These are phyloP conservation scores for Curvularia eragrostidis DNA, from an alignment of 2,329 filamentous ascomycete species.

Conservation along the genomic window DNA sequence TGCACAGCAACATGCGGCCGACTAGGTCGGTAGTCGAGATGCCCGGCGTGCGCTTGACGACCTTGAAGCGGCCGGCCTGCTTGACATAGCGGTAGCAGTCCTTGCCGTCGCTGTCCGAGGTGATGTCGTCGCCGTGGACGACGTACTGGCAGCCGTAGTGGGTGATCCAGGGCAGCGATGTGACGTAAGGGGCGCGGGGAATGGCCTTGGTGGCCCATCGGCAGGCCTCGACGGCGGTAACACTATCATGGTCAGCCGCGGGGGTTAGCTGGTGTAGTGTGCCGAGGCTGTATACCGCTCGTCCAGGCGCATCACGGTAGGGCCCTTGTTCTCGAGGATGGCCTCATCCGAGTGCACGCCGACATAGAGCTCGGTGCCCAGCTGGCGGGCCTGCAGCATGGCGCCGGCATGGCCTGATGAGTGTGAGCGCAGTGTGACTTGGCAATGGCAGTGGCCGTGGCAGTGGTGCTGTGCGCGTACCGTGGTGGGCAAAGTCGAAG, in stretches of 20 bases:
- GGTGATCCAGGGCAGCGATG: slow-evolving; percentile 88
- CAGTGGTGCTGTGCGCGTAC: slow-evolving; percentile 52
- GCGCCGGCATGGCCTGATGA: slow-evolving; percentile 85
- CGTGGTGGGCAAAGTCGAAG: slow-evolving; percentile 99
- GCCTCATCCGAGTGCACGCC: slow-evolving; percentile 96
- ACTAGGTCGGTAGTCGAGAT: slow-evolving; percentile 99
- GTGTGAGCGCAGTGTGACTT: slow-evolving; percentile 7
- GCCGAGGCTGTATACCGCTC: slow-evolving; percentile 68
- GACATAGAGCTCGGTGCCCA: slow-evolving; percentile 86
- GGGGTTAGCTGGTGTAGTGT: slow-evolving; percentile 16
- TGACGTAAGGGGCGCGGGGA: slow-evolving; percentile 90
- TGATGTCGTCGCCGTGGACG: slow-evolving; percentile 96
- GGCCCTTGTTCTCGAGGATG: slow-evolving; percentile 96
- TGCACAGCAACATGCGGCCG: slow-evolving; percentile 95
- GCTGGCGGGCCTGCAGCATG: slow-evolving; percentile 92
- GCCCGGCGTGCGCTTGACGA: slow-evolving; percentile 93
- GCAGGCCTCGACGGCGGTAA: slow-evolving; percentile 91
- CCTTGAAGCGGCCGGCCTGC: slow-evolving; percentile 89
- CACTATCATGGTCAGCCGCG: slow-evolving; percentile 55
- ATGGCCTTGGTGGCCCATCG: slow-evolving; percentile 90
- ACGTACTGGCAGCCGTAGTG: slow-evolving; percentile 96
- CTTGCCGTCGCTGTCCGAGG: slow-evolving; percentile 88
- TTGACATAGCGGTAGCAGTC: slow-evolving; percentile 99
- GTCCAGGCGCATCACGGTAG: slow-evolving; percentile 92
- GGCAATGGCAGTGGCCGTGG: background rate